A percentile compares a stretch with the other conserved stretches of the same genome.
phyloP scores from a whole-genome alignment of 768 basidiomycete genomes.

The Tulasnella sp. region DNA sequence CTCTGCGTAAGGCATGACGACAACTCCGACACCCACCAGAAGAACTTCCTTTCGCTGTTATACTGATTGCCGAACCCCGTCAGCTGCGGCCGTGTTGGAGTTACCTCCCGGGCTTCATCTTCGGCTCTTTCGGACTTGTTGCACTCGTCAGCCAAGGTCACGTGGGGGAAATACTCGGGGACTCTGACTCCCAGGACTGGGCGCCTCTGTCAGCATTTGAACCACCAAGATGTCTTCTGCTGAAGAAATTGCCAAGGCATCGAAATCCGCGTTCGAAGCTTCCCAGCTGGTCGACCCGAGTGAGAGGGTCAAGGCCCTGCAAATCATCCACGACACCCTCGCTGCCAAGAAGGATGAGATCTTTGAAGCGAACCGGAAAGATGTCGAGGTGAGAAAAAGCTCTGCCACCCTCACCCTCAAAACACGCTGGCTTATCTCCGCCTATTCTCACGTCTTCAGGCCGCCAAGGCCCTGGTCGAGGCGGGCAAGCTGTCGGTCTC shows the following conservation, averaged over 20 bases:
- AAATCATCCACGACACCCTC: conserved; percentile 65
- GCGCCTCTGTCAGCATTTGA: background rate
- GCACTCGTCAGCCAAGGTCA: background rate
- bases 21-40: background rate
- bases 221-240: conserved; percentile 34
- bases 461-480: conserved; percentile 71
- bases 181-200: background rate
- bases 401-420: too few relatives aligned
- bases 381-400: conserved; percentile 60
- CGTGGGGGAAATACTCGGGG: background rate
- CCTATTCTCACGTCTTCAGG: conserved; percentile 43
- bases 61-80: background rate
- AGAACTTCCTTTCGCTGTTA: background rate
- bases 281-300: conserved; percentile 73
- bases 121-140: background rate
- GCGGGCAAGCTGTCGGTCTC: conserved; percentile 80
- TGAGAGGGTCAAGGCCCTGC: conserved; percentile 68
- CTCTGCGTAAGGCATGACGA: background rate
- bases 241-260: conserved; percentile 65
- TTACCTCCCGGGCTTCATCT: background rate
- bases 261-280: conserved; percentile 78
- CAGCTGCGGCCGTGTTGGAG: background rate
- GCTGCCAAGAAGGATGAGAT: conserved; percentile 62
- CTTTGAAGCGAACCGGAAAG: conserved; percentile 72
- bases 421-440: background rate